Evolutionary conservation across 176 grass and related monocot genomes (phyloP).

Genomic region (Guadua angustifolia): DNA sequence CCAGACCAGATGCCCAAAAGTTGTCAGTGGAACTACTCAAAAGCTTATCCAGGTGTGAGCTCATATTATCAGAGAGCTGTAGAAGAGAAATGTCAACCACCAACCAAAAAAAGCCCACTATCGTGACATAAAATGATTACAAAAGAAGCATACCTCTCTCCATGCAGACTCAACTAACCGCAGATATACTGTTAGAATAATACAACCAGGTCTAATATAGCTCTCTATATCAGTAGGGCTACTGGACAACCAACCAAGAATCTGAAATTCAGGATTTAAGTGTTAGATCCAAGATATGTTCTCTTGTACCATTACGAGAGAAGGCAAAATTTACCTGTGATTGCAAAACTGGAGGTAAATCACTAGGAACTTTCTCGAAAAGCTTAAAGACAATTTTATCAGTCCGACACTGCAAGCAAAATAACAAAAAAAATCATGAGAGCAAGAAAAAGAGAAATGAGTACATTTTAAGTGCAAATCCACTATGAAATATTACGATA

Average conservation of each 20-base stretch:
- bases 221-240: conserved; percentile 99
- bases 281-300: conserved; percentile 44
- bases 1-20: conserved; percentile 88
- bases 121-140: conserved; percentile 14
- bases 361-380: conserved; percentile 88
- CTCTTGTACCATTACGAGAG: conserved; percentile 13
- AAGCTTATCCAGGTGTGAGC: conserved; percentile 71
- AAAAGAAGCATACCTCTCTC: conserved; percentile 57
- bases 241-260: conserved; percentile 92
- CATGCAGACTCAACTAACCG: conserved; percentile 84
- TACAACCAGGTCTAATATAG: conserved; percentile 95
- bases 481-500: neutral
- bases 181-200: conserved; percentile 95
- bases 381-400: conserved; percentile 98
- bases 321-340: conserved; percentile 66
- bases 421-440: conserved; percentile 15
- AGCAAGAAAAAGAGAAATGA: neutral
- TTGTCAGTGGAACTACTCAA: conserved; percentile 63
- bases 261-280: conserved; percentile 62
- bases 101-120: conserved; percentile 31
- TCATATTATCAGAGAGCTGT: conserved; percentile 82
- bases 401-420: conserved; percentile 76
- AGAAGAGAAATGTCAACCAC: conserved; percentile 36
- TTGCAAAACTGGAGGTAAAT: conserved; percentile 82
- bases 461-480: conserved; percentile 10